phyloP scores from a whole-genome alignment of 1,284 basidiomycete species.

The Heterobasidion occidentale region DNA sequence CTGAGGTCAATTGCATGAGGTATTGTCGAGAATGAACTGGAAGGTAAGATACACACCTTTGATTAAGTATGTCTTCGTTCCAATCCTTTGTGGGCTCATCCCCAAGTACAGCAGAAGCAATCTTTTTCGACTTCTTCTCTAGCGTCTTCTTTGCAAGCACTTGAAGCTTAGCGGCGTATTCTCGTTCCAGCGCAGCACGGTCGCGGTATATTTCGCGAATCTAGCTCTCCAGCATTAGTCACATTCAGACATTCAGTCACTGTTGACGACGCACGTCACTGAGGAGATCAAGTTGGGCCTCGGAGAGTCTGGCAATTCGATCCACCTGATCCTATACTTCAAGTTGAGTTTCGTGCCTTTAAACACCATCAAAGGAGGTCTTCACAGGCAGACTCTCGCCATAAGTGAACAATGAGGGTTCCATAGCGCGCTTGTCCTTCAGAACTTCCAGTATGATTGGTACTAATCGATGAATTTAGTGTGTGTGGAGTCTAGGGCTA shows the following conservation, averaged over 20 bases:
- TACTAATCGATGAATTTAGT: not conserved
- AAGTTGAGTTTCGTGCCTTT: not conserved
- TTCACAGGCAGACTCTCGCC: conserved; percentile 4
- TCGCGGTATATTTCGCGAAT: conserved; percentile 66
- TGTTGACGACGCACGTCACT: conserved; percentile 43
- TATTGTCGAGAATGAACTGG: not conserved
- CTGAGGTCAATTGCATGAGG: conserved; percentile 27
- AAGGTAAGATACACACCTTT: conserved; percentile 37
- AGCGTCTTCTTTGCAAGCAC: conserved; percentile 54
- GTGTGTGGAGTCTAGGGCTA: too few relatives aligned
- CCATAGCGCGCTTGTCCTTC: not conserved
- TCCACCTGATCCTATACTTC: conserved; percentile 48
- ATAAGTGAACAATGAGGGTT: not conserved
- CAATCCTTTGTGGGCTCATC: conserved; percentile 58
- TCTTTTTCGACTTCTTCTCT: conserved; percentile 62
- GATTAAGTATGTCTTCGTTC: conserved; percentile 41
- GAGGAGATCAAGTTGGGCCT: conserved; percentile 38
- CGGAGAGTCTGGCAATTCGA: conserved; percentile 27
- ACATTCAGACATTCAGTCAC: not conserved
- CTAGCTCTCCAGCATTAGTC: conserved; percentile 26
- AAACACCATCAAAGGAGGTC: not conserved
- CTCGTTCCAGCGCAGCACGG: conserved; percentile 59
- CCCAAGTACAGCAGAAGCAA: conserved; percentile 50
- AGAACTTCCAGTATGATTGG: not conserved
- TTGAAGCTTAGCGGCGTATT: conserved; percentile 67